Evolutionary conservation across 169 alveolate species (phyloP).

Genomic region (Plasmodium adleri): DNA sequence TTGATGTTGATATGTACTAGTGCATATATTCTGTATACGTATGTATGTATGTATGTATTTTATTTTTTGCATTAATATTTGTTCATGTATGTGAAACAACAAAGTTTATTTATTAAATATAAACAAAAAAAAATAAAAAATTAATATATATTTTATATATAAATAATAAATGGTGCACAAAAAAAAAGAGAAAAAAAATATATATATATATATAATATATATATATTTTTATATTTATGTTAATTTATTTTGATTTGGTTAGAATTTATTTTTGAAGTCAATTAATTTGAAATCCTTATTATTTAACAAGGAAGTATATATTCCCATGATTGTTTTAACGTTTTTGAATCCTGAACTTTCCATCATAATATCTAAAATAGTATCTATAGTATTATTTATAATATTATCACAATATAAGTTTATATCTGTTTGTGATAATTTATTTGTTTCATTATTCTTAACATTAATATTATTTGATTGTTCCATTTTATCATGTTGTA

Average conservation of each 20-base stretch:
- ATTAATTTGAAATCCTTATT: constrained; percentile 46
- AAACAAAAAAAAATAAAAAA: neutral
- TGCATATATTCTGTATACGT: neutral
- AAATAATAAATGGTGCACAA: neutral
- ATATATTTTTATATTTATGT: neutral
- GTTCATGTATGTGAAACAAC: too few relatives aligned
- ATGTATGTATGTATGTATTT: neutral
- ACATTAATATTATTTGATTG: neutral
- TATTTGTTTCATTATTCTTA: neutral
- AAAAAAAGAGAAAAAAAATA: neutral
- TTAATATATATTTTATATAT: neutral
- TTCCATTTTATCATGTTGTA: neutral
- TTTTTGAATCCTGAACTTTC: constrained; percentile 44
- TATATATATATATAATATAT: neutral
- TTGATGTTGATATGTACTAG: neutral
- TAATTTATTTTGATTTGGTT: neutral
- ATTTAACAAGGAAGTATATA: constrained; percentile 39
- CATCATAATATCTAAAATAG: constrained; percentile 32
- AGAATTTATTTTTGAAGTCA: constrained; percentile 24
- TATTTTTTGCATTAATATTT: too few relatives aligned
- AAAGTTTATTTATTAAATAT: too few relatives aligned
- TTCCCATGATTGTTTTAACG: constrained; percentile 35
- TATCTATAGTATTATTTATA: constrained; percentile 55
- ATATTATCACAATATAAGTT: constrained; percentile 28
- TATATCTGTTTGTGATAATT: neutral